A percentile compares a stretch with the other conserved stretches of the same genome.
Conservation (phyloP, 129 eudicot genomes). For the Flaveria sonorensis region DNA sequence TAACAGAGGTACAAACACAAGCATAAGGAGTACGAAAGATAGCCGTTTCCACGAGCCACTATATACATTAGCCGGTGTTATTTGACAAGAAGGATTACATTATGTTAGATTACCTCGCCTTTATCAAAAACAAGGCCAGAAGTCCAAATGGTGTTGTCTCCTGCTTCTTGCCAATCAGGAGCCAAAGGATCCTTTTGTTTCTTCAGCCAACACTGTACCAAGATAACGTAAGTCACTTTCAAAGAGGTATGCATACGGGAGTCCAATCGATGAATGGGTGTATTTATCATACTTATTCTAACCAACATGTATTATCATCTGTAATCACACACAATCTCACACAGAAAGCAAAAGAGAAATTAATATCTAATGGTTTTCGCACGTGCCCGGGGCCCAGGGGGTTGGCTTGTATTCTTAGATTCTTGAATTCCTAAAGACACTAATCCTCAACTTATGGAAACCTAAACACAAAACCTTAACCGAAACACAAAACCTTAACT, state of each 20-base stretch:
- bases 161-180: slow-evolving; percentile 66
- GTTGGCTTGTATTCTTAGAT: not conserved
- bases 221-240: slow-evolving; percentile 14
- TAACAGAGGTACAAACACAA: too few relatives aligned
- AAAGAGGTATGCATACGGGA: not conserved
- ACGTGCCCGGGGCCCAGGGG: not conserved
- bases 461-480: not conserved
- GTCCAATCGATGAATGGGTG: not conserved
- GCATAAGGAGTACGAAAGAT: too few relatives aligned
- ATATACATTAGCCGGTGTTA: too few relatives aligned
- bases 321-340: too few relatives aligned
- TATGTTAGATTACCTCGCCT: slow-evolving; percentile 63
- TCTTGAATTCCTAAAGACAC: not conserved
- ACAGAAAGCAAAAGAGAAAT: too few relatives aligned
- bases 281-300: not conserved
- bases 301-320: too few relatives aligned
- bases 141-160: slow-evolving; percentile 69
- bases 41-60: too few relatives aligned
- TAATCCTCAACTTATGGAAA: not conserved
- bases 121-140: slow-evolving; percentile 77
- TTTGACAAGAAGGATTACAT: not conserved
- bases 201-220: slow-evolving; percentile 85
- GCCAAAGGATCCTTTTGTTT: slow-evolving; percentile 80
- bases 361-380: too few relatives aligned
- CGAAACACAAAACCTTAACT: not conserved